Base-by-base conservation (phyloP, 2,329 filamentous ascomycete genomes). In the Epichloe sibirici region DNA sequence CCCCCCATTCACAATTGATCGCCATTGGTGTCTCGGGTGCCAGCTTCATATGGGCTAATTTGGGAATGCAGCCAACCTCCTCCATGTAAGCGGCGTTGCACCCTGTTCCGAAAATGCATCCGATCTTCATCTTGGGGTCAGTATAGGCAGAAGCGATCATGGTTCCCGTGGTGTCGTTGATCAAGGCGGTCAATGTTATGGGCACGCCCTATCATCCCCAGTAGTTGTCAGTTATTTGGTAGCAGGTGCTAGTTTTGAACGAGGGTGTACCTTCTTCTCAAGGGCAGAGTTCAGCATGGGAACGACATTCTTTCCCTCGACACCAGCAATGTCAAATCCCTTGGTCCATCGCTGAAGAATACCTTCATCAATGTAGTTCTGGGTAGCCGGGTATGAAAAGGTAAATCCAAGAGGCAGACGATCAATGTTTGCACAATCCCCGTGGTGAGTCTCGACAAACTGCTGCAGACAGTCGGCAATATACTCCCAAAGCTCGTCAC, bases 71-170 rank as follows among this genome's bases (percentile, higher is more conserved):
- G 58, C 89, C 90, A 58, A 82, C 88, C 63, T 94, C 73, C 71
- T 98, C 93, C 86, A 98, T 95, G 74, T 98, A 98, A 40, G 93
- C 93, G 42, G 91, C 93, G 64, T 98, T 98, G 74, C 93, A 96
- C 55, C 93, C 93, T 12, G 93, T 98, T 62, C 93, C 93, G 63
- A 98, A 98, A 66, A 98, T 98, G 71, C 91, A 96, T 52, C 93
- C 93, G 63, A 97, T 93, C 72, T 83, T 90, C 81, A 96, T 94
- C 60, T 84, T 82, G 45, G 84, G 74, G 66, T 98, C 90, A n/a
- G 91, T 97, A 72, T 98, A 98, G 34, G 89, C 86, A 28, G 91
- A 97, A 56, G 93, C 93, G 63, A 98, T 95, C 63, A 98, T 75
- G 35, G 93, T 98, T 62, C 93, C 93, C 17, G 91, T 97, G 47